A percentile compares a stretch with the other conserved stretches of the same genome.
phyloP scores from a whole-genome alignment of 2,329 filamentous ascomycete species.

The Aspergillus sp. region DNA sequence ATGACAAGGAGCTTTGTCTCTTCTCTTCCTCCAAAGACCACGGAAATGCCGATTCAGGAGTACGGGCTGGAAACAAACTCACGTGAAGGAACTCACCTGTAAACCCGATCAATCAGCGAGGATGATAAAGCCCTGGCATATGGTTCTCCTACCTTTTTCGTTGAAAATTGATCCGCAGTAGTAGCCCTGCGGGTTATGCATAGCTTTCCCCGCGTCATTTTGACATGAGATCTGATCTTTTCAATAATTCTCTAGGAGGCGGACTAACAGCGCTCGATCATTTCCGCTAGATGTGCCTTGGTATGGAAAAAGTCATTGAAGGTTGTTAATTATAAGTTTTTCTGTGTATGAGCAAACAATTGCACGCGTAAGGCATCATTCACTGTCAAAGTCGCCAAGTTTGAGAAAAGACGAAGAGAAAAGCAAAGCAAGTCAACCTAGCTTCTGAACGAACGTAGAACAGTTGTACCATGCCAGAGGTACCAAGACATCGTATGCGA shows the following conservation, averaged over 20 bases:
- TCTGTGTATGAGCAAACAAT: too few species aligned
- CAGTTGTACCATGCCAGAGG: too few species aligned
- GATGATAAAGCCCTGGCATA: conserved; percentile 9
- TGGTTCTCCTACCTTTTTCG: conserved; percentile 18
- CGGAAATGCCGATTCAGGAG: conserved; percentile 19
- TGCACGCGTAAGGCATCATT: too few species aligned
- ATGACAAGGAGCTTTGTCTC: conserved; percentile 23
- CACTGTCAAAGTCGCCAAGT: too few species aligned
- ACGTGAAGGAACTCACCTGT: conserved; percentile 27
- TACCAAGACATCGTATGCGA: too few species aligned
- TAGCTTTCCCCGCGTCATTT: conserved; percentile 19
- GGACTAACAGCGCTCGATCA: conserved; percentile 36
- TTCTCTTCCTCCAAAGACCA: conserved; percentile 23
- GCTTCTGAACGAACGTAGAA: too few species aligned
- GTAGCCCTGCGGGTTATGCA: conserved; percentile 29
- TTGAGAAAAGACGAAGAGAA: too few species aligned
- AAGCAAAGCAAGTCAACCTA: too few species aligned
- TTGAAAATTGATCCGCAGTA: conserved; percentile 34
- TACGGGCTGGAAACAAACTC: conserved; percentile 26
- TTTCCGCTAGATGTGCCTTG: conserved; percentile 36
- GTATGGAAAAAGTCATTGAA: conserved; percentile 5
- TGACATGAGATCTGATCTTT: conserved; percentile 20
- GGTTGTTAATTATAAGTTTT: too few species aligned
- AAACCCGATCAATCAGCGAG: conserved; percentile 14
- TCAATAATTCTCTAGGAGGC: conserved; percentile 30